Base-by-base conservation (phyloP, 2,329 filamentous ascomycete species). In the Lecanoromycetidae sp. region DNA sequence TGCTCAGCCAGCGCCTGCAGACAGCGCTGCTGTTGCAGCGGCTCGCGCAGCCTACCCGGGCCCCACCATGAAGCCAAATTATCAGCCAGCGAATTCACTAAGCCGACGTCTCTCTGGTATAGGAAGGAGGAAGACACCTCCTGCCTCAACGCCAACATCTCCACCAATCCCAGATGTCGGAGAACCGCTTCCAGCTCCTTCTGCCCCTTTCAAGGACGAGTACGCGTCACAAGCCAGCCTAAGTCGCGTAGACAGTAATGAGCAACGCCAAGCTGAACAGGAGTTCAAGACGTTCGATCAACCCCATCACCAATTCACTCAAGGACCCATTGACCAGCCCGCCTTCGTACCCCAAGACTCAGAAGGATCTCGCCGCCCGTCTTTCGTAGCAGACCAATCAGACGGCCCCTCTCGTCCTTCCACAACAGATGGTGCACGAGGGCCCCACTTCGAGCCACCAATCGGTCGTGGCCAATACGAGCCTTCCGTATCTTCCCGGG, bases 301-400 rank as follows among this genome's bases (percentile, higher is more conserved):
- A n/a, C n/a, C n/a, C n/a, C n/a, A n/a, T n/a, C n/a, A n/a, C n/a
- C n/a, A n/a, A n/a, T n/a, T n/a, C n/a, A n/a, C n/a, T n/a, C n/a
- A 96, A 66, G 91, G 88, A 2, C 91, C 91, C 1, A 73, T 95
- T 8, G 87, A 96, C 48, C 84, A 91, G 62, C 90, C 91, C 3
- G 85, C 87, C 1, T 94, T 93, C 59, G 72, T 77, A 9, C 85
- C 85, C 0, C 71, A 80, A 15, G 39, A 37, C 20, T 23, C 12
- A 64, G 65, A 23, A 69, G 71, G 22, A 12, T 20, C 40, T n/a
- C 33, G 27, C 22, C 34, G 42, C 13, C 35, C 44, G 3, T 46
- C 44, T 19, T 46, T 46, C 20, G 20, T 46, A 23, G 19, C 20
- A 10, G 32, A 49, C 9, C 26, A 48, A 9, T 17, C 45, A 22